Evolutionary conservation across 208 protist species (phyloP).

Genomic region (Leishmania amazonensis): DNA sequence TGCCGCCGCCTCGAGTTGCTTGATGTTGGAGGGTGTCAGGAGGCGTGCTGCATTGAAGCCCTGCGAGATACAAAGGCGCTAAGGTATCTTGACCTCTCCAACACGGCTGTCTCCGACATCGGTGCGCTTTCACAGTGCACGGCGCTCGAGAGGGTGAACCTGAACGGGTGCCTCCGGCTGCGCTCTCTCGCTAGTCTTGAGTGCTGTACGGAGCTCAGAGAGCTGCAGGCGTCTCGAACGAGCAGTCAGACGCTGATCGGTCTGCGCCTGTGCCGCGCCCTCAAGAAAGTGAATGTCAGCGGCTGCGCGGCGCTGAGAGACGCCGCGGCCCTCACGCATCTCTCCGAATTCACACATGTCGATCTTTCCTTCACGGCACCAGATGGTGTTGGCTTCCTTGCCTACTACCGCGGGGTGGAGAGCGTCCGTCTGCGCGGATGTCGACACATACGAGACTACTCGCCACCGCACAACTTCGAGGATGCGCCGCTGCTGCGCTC

Average conservation of each 20-base stretch:
- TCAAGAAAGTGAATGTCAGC: slow-evolving; percentile 1
- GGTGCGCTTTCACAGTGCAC: not conserved
- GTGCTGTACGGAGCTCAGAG: slow-evolving; percentile 1
- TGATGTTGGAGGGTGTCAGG: not conserved
- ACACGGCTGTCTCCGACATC: not conserved
- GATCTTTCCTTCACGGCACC: not conserved
- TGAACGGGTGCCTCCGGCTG: not conserved
- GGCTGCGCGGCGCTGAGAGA: not conserved
- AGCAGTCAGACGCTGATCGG: not conserved
- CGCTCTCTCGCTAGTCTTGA: not conserved
- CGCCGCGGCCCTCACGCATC: not conserved
- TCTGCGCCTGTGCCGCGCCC: slow-evolving; percentile 1
- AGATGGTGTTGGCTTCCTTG: not conserved
- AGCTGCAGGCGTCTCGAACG: not conserved
- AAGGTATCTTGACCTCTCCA: not conserved
- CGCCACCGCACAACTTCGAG: not conserved
- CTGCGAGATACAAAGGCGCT: not conserved
- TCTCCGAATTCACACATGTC: not conserved
- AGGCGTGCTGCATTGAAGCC: slow-evolving; percentile 1
- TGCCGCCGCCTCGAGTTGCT: not conserved
- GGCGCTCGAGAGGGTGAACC: not conserved
- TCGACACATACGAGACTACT: not conserved
- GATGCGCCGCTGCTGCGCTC: not conserved
- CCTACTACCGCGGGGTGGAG: not conserved
- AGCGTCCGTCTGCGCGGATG: slow-evolving; percentile 1